phyloP scores from a whole-genome alignment of 192 early-diverging fungal genomes.

The Coemansia sp. region DNA sequence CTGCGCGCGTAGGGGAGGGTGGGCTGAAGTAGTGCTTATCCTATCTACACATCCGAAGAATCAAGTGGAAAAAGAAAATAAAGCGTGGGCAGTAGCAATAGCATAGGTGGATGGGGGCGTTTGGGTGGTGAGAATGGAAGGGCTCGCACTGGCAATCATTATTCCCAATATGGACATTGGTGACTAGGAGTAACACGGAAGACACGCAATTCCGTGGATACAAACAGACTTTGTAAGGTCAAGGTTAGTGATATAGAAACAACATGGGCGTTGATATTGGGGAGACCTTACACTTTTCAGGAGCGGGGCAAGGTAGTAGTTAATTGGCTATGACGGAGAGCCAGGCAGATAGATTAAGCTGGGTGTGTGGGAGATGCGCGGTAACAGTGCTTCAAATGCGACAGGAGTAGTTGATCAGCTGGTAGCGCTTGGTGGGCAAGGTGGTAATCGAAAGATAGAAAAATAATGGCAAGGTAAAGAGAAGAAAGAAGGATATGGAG shows the following conservation, averaged over 20 bases:
- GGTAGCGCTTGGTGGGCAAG: background rate
- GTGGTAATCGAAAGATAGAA: background rate
- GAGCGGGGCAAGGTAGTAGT: background rate
- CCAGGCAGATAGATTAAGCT: background rate
- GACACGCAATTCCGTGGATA: background rate
- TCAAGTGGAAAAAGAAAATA: conserved; percentile 16
- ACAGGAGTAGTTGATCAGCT: background rate
- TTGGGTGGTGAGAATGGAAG: conserved; percentile 13
- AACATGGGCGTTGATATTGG: background rate
- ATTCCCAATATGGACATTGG: conserved; percentile 24
- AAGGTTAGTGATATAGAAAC: background rate
- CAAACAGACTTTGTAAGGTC: background rate
- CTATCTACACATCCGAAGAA: conserved; percentile 10
- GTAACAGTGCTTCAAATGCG: background rate
- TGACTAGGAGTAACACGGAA: conserved; percentile 7
- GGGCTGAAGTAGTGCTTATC: background rate
- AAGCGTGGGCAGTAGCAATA: conserved; percentile 17
- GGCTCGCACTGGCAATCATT: conserved; percentile 12
- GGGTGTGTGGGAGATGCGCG: background rate
- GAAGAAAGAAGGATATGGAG: background rate
- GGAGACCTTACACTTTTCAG: background rate
- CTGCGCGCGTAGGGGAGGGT: background rate
- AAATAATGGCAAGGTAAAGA: background rate
- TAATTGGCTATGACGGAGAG: background rate
- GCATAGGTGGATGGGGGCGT: conserved; percentile 14